Evolutionary conservation across 345 rosid species (phyloP).

Genomic region (Eucalyptus marginata): DNA sequence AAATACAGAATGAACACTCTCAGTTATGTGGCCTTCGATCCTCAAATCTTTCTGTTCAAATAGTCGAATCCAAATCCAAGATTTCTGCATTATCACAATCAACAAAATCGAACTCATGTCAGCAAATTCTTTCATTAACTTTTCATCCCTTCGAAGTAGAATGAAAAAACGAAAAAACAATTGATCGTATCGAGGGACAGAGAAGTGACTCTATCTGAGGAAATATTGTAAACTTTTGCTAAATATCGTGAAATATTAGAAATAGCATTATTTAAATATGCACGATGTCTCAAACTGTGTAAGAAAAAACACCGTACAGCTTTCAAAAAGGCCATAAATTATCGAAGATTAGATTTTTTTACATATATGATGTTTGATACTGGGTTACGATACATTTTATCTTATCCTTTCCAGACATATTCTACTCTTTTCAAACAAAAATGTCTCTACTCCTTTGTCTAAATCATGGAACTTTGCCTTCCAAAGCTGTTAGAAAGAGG

Average conservation of each 20-base stretch:
- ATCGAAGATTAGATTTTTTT: not conserved
- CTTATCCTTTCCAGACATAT: not conserved
- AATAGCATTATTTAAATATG: not conserved
- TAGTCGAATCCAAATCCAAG: not conserved
- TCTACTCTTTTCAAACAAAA: not conserved
- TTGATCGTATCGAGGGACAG: not conserved
- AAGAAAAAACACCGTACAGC: not conserved
- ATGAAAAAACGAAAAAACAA: not conserved
- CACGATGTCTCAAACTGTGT: not conserved
- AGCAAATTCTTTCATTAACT: not conserved
- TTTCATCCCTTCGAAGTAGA: not conserved
- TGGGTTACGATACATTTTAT: not conserved
- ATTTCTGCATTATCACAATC: not conserved
- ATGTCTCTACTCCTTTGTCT: not conserved
- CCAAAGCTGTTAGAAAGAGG: not conserved
- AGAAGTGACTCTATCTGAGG: not conserved
- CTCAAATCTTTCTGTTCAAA: not conserved
- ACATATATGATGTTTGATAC: not conserved
- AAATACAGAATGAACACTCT: not conserved
- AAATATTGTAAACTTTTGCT: not conserved
- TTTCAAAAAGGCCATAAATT: not conserved
- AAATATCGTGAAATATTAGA: not conserved
- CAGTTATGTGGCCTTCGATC: not conserved
- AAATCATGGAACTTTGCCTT: not conserved
- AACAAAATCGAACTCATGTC: not conserved